Evolutionary conservation across 2,329 filamentous ascomycete species (phyloP), one percentile per base, ranked within the genome.

Genomic region (Albifimbria verrucaria): DNA sequence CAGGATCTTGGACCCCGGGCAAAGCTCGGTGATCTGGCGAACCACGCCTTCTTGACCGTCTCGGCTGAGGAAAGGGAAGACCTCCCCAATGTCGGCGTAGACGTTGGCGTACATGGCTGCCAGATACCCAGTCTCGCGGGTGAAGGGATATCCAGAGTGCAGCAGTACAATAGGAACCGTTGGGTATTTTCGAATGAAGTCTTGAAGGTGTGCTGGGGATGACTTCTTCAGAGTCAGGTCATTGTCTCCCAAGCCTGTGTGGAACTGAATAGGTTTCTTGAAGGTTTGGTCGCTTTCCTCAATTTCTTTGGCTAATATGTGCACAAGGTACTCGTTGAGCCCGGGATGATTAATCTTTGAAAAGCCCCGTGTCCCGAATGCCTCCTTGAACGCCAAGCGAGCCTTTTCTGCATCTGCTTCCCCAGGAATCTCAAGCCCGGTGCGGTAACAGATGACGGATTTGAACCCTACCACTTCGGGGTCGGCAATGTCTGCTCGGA

Each of bases 71-170:
- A 86, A 86, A 0, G 90, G 90, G 55, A 94, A 95, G 0, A 94
- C 86, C 63, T 92, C 87, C 1, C 91, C 90, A 51, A 95, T 83
- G 63, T 95, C 91, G 12, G 90, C 82, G 64, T 91, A 94, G 2
- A 89, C 88, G 63, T 95, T 93, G 22, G 81, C 76, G 65, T 92
- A 94, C 21, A 89, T 84, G 1, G 82, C 83, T 0, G 90, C 89
- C 20, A 95, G 77, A 65, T 93, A 95, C 0, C 87, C 89, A 0
- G 87, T 82, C 69, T 94, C 89, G 36, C 86, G 80, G 0, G 86
- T 90, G 63, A 88, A 94, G 0, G 91, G 91, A 65, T 95, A 95
- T 2, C 89, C 83, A 0, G 90, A 86, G 65, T 95, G 90, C 2
- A 95, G 79, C 9, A 95, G 73, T 2, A 95, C 87, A 51, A 95